Conservation (phyloP, 208 protist species). For the Strigomonas culicis region DNA sequence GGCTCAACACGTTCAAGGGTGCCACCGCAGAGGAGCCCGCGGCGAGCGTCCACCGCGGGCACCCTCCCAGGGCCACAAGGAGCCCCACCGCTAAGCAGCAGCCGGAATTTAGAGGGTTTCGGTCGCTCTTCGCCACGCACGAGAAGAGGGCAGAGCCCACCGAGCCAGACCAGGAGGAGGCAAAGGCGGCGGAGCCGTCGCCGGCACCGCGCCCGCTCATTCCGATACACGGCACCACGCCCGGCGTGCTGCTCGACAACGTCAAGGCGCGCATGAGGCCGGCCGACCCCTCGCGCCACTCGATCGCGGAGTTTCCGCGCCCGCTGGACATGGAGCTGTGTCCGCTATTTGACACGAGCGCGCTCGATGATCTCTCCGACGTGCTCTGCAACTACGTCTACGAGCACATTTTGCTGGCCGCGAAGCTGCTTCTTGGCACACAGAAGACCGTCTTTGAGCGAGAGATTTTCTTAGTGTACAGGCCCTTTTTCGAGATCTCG, state of each 20-base stretch:
- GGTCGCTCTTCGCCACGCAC: too few relatives aligned
- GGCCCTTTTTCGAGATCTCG: conserved; percentile 32
- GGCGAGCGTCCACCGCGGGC: too few relatives aligned
- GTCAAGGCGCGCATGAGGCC: conserved; percentile 5
- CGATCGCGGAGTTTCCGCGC: neutral
- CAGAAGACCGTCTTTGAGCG: conserved; percentile 10
- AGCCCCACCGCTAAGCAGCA: neutral
- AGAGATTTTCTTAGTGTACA: conserved; percentile 42
- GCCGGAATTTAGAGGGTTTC: neutral
- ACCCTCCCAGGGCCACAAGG: neutral
- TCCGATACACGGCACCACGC: conserved; percentile 28
- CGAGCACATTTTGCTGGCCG: conserved; percentile 55
- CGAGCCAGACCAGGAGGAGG: too few relatives aligned
- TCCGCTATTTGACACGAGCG: conserved; percentile 40
- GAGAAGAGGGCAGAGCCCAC: too few relatives aligned
- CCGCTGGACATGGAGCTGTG: conserved; percentile 17
- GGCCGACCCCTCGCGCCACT: neutral
- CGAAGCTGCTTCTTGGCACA: conserved; percentile 24
- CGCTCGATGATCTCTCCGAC: conserved; percentile 29
- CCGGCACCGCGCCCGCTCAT: conserved; percentile 16
- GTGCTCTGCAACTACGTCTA: conserved; percentile 33
- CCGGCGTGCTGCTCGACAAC: conserved; percentile 21
- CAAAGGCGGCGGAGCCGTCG: neutral
- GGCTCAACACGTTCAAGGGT: too few relatives aligned
- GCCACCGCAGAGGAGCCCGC: neutral